Evolutionary conservation across 768 basidiomycete species (phyloP), one percentile per base, ranked within the genome.

Genomic region (Collybia nuda): DNA sequence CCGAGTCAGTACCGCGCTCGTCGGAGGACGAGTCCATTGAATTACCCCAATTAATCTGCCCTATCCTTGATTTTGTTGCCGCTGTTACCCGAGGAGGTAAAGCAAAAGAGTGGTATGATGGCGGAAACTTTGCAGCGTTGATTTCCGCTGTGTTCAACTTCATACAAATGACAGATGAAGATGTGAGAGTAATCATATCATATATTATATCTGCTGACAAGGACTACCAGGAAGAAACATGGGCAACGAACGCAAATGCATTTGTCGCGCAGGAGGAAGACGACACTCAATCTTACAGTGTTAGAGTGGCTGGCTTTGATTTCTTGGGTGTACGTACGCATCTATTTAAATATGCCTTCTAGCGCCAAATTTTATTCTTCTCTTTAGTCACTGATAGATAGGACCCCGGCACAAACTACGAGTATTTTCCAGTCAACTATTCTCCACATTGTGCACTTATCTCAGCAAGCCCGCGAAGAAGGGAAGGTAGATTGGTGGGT

Each of bases 181-280:
- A 98, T 62, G 94, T 93, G 62, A 52, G 84, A 70, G 6, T 18
- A 5, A 18, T 50, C 19, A 36, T 15, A 14, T 22, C 56, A 9
- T 42, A 29, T 24, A 47, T 46, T 26, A 50, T 53, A 43, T 47
- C 51, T 22, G 23, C 36, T 43, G 35, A 23, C 24, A 29, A 15
- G 17, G 5, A 22, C 18, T 37, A 40, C 11, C 54, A 98, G 93
- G 93, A 94, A 62, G 92, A 94, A 24, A 87, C 83, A 14, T 98
- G 96, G 96, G 81, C 84, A 2, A 81, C 77, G 47, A 89, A 97
- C 58, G 85, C 91, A 3, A 98, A 98, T 57, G 83, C 88, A 2
- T 98, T 98, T 61, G 85, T 98, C 24, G 87, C 88, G 21, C 93
- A 98, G 62, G 95, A 98, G 61, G 93, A 97, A 47, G 96, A 98